phyloP scores from a whole-genome alignment of 202 grass and related monocot genomes.

The Setaria italica region DNA sequence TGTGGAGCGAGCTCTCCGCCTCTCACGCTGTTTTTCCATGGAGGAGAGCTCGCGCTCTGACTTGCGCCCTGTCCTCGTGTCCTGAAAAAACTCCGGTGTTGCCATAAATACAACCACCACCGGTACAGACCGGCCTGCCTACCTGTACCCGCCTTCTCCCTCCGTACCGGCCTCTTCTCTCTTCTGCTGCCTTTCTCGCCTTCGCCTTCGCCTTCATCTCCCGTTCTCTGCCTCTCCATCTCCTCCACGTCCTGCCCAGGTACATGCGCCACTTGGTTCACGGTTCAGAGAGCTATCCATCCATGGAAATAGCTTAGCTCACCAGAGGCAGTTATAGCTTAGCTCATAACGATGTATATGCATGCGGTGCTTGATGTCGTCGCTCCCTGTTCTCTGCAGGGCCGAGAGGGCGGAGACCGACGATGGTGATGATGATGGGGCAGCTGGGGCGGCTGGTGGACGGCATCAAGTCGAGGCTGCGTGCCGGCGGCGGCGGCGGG shows the following conservation, averaged over 20 bases:
- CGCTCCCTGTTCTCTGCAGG: background rate
- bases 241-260: background rate
- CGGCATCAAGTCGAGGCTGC: conserved; percentile 73
- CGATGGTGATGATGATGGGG: conserved; percentile 64
- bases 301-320: background rate
- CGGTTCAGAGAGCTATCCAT: no score
- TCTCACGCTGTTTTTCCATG: no score
- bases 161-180: background rate
- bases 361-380: background rate
- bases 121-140: background rate
- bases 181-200: no score
- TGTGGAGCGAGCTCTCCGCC: no score
- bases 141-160: no score
- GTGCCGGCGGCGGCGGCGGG: conserved; percentile 1
- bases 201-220: background rate
- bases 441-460: conserved; percentile 70
- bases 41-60: no score
- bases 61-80: no score
- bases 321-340: no score
- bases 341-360: background rate
- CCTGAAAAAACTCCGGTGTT: background rate
- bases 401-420: background rate
- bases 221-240: no score
- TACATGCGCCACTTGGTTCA: background rate
- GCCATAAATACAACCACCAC: conserved; percentile 4